Percentiles rank a stretch among this genome's conserved stretches.
Evolutionary conservation across 495 filamentous ascomycete species (phyloP).

Genomic region (Daldinia concentrica): DNA sequence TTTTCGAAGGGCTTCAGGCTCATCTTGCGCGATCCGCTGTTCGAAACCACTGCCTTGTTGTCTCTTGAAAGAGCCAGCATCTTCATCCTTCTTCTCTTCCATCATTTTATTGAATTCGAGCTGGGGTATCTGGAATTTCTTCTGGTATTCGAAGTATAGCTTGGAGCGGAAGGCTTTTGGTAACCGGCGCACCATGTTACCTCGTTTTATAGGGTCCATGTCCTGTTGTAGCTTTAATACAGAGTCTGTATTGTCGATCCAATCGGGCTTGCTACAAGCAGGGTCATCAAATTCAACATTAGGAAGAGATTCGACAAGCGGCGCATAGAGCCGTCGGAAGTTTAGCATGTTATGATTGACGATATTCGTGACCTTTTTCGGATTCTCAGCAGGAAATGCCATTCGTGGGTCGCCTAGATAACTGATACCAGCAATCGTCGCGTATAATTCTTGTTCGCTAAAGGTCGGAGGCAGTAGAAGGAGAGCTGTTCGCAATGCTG

Average conservation of each 20-base stretch:
- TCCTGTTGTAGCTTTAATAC: conserved; percentile 75
- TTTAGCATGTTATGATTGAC: conserved; percentile 88
- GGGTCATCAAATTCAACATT: conserved; percentile 84
- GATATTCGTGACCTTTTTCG: conserved; percentile 92
- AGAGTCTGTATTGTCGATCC: conserved; percentile 69
- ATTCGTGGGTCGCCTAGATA: conserved; percentile 96
- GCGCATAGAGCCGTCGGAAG: conserved; percentile 89
- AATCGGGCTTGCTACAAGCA: conserved; percentile 66
- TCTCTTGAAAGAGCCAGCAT: conserved; percentile 71
- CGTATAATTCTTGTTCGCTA: conserved; percentile 87
- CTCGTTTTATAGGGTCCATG: conserved; percentile 87
- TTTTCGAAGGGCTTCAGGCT: conserved; percentile 67
- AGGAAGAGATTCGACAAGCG: conserved; percentile 86
- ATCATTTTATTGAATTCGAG: conserved; percentile 89
- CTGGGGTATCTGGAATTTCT: conserved; percentile 84
- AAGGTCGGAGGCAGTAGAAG: conserved; percentile 84
- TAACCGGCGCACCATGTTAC: conserved; percentile 94
- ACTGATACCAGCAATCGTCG: conserved; percentile 87
- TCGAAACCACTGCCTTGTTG: conserved; percentile 87
- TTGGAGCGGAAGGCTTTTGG: conserved; percentile 88
- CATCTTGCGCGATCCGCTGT: conserved; percentile 75
- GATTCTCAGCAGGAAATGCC: conserved; percentile 85
- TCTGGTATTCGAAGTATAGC: conserved; percentile 92
- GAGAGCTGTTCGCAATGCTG: conserved; percentile 87
- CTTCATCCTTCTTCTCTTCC: conserved; percentile 73